Percentiles rank a stretch among this genome's conserved stretches.
phyloP scores from a whole-genome alignment of 768 basidiomycete species.

The Goffeauzyma gilvescens region DNA sequence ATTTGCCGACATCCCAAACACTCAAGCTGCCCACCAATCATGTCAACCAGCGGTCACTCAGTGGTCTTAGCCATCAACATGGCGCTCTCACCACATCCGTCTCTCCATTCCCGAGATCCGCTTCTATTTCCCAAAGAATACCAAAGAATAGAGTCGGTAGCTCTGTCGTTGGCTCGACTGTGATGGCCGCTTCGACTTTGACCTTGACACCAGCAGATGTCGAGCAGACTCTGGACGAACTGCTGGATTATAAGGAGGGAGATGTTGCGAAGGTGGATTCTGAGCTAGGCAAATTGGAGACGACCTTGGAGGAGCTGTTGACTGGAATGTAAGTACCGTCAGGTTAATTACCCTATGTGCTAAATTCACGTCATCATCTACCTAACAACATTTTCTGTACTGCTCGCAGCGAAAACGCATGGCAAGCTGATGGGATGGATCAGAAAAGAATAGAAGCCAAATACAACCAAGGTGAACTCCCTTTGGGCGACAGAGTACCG shows the following conservation, averaged over 20 bases:
- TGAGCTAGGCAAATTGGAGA: background rate
- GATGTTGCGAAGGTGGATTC: no score
- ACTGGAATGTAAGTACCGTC: background rate
- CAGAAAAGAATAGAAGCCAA: background rate
- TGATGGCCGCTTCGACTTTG: no score
- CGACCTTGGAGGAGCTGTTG: background rate
- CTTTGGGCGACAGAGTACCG: background rate
- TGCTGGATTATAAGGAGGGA: background rate
- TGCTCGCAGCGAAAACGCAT: constrained; percentile 4
- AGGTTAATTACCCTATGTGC: no score
- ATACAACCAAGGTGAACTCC: constrained; percentile 3
- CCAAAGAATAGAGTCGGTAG: no score
- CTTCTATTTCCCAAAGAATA: no score
- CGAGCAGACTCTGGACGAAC: constrained; percentile 2
- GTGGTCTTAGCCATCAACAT: no score
- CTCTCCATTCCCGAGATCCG: no score
- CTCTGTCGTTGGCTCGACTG: no score
- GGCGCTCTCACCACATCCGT: no score
- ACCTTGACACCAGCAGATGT: constrained; percentile 1
- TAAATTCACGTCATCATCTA: background rate
- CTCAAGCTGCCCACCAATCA: no score
- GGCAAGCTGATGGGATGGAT: background rate
- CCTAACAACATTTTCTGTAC: background rate
- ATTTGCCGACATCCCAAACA: no score
- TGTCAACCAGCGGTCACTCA: no score